Evolutionary conservation across 2,329 filamentous ascomycete genomes (phyloP).

Genomic region (Harringtonia aguacate): DNA sequence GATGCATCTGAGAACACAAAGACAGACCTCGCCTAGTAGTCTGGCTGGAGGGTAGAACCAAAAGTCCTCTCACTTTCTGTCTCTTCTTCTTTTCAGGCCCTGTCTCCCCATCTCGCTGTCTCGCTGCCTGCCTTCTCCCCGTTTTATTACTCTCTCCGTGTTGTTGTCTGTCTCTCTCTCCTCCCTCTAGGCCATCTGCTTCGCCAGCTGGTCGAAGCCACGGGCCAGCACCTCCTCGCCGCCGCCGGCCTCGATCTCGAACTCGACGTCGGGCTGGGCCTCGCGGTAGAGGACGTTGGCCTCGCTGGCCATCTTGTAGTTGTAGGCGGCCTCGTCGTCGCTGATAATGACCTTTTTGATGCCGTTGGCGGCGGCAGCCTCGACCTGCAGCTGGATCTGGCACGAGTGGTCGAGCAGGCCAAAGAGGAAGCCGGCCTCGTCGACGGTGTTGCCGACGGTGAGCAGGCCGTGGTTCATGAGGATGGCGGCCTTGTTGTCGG

Average conservation of each 20-base stretch:
- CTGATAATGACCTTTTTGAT: constrained; percentile 28
- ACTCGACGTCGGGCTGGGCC: constrained; percentile 34
- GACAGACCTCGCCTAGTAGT: too few species aligned
- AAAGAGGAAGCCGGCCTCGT: constrained; percentile 64
- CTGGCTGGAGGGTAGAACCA: too few species aligned
- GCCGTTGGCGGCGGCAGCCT: constrained; percentile 45
- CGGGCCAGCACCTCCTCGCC: constrained; percentile 16
- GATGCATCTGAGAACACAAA: too few species aligned
- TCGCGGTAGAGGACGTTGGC: constrained; percentile 33
- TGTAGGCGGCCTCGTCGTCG: constrained; percentile 29
- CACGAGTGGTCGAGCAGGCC: constrained; percentile 59
- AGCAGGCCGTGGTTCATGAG: constrained; percentile 63
- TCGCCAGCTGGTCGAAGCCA: constrained; percentile 15
- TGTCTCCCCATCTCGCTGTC: too few species aligned
- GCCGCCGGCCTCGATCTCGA: constrained; percentile 31
- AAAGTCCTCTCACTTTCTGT: too few species aligned
- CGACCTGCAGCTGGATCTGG: constrained; percentile 55
- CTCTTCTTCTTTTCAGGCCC: too few species aligned
- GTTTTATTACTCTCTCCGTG: too few species aligned
- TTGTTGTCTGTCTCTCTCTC: too few species aligned
- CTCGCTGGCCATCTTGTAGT: constrained; percentile 33
- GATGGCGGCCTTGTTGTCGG: constrained; percentile 48
- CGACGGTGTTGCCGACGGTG: constrained; percentile 60
- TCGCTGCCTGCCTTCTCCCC: too few species aligned
- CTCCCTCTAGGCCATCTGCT: neutral